phyloP scores from a whole-genome alignment of 2,329 filamentous ascomycete species.

The Xylariaceae sp. region DNA sequence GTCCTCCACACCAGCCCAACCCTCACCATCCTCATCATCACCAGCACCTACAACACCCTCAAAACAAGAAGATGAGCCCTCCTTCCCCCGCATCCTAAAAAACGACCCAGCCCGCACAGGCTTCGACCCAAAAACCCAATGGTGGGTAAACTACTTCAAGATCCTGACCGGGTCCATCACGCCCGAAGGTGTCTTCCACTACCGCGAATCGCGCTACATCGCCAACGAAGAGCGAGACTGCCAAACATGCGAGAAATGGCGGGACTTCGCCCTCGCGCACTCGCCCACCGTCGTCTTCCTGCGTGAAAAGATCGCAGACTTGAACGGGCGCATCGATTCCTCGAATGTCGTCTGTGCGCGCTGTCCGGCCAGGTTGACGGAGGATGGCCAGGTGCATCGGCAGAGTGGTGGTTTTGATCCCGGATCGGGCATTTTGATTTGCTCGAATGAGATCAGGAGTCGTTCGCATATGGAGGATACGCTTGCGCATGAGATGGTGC shows the following conservation, averaged over 20 bases:
- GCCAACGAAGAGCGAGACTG: constrained; percentile 74
- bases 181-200: constrained; percentile 63
- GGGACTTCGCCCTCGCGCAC: constrained; percentile 78
- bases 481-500: constrained; percentile 94
- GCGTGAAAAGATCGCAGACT: constrained; percentile 69
- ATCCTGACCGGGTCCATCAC: constrained; percentile 71
- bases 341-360: constrained; percentile 77
- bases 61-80: constrained; percentile 4
- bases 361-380: constrained; percentile 58
- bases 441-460: constrained; percentile 83
- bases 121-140: constrained; percentile 55
- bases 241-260: constrained; percentile 71
- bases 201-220: constrained; percentile 70
- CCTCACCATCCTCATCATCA: constrained; percentile 4
- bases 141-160: constrained; percentile 83
- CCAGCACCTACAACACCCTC: neutral
- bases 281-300: constrained; percentile 86
- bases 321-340: constrained; percentile 69
- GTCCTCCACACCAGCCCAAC: constrained; percentile 8
- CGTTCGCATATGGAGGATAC: constrained; percentile 85
- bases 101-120: constrained; percentile 59
- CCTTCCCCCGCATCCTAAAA: constrained; percentile 36
- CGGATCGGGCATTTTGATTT: constrained; percentile 81
- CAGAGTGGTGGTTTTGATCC: constrained; percentile 79
- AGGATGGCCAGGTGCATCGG: constrained; percentile 56